Percentiles rank a stretch among this genome's conserved stretches.
These are phyloP conservation scores for Lepiota subincarnata DNA, from an alignment of 768 basidiomycete species.

Conservation along the genomic window DNA sequence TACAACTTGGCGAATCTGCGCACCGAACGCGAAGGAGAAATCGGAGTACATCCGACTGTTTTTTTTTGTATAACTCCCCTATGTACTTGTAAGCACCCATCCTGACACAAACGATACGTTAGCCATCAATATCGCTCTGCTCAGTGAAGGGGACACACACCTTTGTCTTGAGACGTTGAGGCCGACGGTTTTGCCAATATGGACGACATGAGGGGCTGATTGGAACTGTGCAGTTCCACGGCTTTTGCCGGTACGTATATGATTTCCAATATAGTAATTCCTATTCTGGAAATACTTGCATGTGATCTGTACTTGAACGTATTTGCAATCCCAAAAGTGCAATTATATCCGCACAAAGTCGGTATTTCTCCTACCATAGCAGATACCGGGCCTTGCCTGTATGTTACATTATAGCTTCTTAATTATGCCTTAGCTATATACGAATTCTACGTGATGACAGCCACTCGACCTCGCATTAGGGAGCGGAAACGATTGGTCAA, in stretches of 20 bases:
- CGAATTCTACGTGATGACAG: no score
- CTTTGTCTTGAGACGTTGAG: constrained; percentile 38
- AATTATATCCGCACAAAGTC: no score
- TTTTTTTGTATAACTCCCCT: constrained; percentile 97
- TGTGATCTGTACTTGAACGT: no score
- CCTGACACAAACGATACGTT: constrained; percentile 36
- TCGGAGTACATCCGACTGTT: constrained; percentile 94
- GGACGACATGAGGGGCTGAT: constrained; percentile 24
- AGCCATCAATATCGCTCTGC: constrained; percentile 6
- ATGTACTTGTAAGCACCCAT: constrained; percentile 98
- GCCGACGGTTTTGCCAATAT: constrained; percentile 25
- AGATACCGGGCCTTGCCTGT: no score
- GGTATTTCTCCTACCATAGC: no score
- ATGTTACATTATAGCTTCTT: no score
- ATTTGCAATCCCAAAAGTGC: no score
- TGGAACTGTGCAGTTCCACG: constrained; percentile 35
- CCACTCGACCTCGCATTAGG: no score
- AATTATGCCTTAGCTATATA: no score
- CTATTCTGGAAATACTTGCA: no score
- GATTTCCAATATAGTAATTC: no score
- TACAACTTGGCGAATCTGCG: constrained; percentile 21
- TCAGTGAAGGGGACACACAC: constrained; percentile 23
- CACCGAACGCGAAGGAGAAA: constrained; percentile 97
- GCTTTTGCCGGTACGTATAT: constrained; percentile 29
- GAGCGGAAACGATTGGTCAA: no score